phyloP scores from a whole-genome alignment of 257 asterid genomes.

The Salvia splendens region DNA sequence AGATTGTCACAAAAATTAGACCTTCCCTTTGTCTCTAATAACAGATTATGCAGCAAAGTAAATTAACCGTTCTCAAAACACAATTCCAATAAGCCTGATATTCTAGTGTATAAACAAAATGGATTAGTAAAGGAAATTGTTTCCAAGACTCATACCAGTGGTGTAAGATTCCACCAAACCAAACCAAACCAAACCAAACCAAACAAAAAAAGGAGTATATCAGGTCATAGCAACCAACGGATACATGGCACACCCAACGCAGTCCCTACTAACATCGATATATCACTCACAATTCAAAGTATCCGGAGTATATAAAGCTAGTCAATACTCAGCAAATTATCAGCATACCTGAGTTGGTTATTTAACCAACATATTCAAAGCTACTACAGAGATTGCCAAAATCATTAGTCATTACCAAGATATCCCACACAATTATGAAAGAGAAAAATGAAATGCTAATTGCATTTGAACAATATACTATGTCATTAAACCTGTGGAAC shows the following conservation, averaged over 20 bases:
- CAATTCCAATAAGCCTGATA: not conserved
- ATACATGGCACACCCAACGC: not conserved
- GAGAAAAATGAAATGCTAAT: slow-evolving; percentile 12
- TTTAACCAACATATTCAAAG: slow-evolving; percentile 3
- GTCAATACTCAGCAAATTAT: not conserved
- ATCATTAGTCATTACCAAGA: not conserved
- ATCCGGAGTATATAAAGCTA: no score
- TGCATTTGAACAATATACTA: not conserved
- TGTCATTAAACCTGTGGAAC: slow-evolving; percentile 62
- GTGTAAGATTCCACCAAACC: not conserved
- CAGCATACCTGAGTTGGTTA: not conserved
- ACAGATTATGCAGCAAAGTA: not conserved
- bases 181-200: no score
- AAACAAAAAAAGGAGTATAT: not conserved
- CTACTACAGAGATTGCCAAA: slow-evolving; percentile 13
- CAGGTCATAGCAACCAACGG: not conserved
- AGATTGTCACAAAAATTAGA: not conserved
- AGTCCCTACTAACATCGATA: not conserved
- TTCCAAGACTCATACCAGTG: not conserved
- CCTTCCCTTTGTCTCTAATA: not conserved
- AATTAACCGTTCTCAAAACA: not conserved
- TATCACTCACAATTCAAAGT: not conserved
- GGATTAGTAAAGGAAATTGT: not conserved
- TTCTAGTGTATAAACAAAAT: not conserved
- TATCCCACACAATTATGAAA: not conserved